Conservation (phyloP, 1,284 basidiomycete species). For the Leccinum pachyderme region DNA sequence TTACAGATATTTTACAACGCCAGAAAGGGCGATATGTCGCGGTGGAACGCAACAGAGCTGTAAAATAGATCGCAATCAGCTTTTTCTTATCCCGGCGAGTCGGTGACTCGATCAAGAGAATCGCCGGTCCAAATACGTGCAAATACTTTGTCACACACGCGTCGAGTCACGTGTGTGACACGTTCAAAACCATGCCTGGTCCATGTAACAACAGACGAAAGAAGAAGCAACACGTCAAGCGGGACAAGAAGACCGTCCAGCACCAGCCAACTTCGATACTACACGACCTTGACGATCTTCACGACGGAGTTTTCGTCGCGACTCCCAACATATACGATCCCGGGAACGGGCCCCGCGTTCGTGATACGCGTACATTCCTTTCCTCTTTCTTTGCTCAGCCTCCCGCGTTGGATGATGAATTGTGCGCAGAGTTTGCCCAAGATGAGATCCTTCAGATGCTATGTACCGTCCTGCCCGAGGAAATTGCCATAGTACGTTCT, state of each 20-base stretch:
- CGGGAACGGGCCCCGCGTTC: constrained; percentile 73
- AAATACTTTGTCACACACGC: constrained; percentile 32
- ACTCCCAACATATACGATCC: constrained; percentile 68
- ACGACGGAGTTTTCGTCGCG: constrained; percentile 28
- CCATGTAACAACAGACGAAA: constrained; percentile 46
- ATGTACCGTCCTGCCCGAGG: constrained; percentile 62
- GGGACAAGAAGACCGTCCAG: constrained; percentile 29
- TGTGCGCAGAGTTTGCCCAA: constrained; percentile 72
- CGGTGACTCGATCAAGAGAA: constrained; percentile 17
- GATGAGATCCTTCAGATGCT: constrained; percentile 73
- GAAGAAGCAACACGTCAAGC: constrained; percentile 37
- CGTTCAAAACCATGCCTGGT: constrained; percentile 41
- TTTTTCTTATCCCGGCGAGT: constrained; percentile 23
- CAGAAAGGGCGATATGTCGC: constrained; percentile 27
- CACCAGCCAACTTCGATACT: not conserved
- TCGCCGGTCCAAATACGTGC: constrained; percentile 19
- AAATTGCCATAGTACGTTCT: constrained; percentile 60
- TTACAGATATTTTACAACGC: constrained; percentile 34
- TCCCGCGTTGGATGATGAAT: constrained; percentile 49
- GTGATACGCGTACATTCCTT: constrained; percentile 58
- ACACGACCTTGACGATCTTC: constrained; percentile 13
- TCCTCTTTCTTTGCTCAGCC: constrained; percentile 62
- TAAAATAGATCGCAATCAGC: constrained; percentile 29
- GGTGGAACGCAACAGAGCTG: constrained; percentile 23
- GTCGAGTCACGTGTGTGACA: constrained; percentile 32